A percentile compares a stretch with the other conserved stretches of the same genome.
phyloP scores from a whole-genome alignment of 305 asterid species.

The Rubia peregrina region DNA sequence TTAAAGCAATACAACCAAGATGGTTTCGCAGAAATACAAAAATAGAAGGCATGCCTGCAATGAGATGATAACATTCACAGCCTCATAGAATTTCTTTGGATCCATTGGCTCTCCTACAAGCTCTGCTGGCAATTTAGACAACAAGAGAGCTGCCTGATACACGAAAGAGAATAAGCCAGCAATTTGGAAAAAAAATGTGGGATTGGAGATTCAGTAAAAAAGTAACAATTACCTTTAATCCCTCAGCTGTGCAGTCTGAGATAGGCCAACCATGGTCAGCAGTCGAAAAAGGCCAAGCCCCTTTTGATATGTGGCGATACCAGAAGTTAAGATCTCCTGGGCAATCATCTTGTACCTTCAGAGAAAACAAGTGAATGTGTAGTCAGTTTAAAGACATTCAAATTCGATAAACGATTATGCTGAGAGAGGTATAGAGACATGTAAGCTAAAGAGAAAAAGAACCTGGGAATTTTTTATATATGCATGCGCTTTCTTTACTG shows the following conservation, averaged over 20 bases:
- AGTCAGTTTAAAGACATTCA: slow-evolving; percentile 7
- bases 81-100: slow-evolving; percentile 51
- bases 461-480: slow-evolving; percentile 78
- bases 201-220: slow-evolving; percentile 1
- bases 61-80: slow-evolving; percentile 78
- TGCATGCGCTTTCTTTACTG: slow-evolving; percentile 61
- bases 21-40: background rate
- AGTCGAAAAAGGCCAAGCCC: slow-evolving; percentile 99
- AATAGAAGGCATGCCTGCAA: slow-evolving; percentile 49
- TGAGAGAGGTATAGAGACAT: slow-evolving; percentile 15
- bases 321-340: slow-evolving; percentile 61
- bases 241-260: slow-evolving; percentile 97
- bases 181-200: slow-evolving; percentile 19
- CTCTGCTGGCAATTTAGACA: slow-evolving; percentile 58
- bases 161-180: slow-evolving; percentile 19
- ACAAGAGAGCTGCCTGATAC: slow-evolving; percentile 50
- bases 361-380: slow-evolving; percentile 16
- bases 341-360: slow-evolving; percentile 72
- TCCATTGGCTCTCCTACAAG: slow-evolving; percentile 63
- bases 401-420: background rate
- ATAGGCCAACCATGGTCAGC: slow-evolving; percentile 98
- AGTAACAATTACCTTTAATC: slow-evolving; percentile 40
- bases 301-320: slow-evolving; percentile 94
- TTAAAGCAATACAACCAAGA: slow-evolving; percentile 5
- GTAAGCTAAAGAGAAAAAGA: slow-evolving; percentile 13